Base-by-base conservation (phyloP, 768 basidiomycete species). In the Leccinum subgranulosum region DNA sequence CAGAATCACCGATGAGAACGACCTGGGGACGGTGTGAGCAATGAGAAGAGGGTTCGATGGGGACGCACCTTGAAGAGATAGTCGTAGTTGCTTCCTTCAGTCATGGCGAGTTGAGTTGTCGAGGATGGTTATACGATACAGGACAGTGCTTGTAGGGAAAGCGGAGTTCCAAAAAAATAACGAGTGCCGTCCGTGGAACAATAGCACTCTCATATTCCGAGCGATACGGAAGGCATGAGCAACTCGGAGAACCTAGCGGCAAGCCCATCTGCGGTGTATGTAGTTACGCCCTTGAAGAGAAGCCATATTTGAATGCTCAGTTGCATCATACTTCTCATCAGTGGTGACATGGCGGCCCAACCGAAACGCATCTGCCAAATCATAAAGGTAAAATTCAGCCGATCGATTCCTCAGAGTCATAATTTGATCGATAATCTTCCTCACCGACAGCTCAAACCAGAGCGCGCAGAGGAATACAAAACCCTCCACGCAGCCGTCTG, bases 1-100 rank as follows among this genome's bases (percentile, higher is more conserved):
- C 96, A 61, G 94, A 97, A 76, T 99, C 96, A 72, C 96, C 96
- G 79, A 98, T 98, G 64, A 99, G 85, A 66, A 99, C 96, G 67
- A 98, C 92, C 96, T 98, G 47, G 36, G n/a, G 25, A 47, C 2
- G 15, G 11, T n/a, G 46, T 52, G 12, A 52, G 41, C 3, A 23
- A 15, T 10, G 7, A 11, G 9, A 10, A 11, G 3, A 1, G 3
- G 7, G 45, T 15, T 4, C 4, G n/a, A 17, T 8, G 17, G 19
- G 8, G 12, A 51, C 55, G 14, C 52, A 95, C 96, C 85, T 99
- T 98, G 88, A 98, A 98, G 65, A 99, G 87, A 81, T 90, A 98
- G 74, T 98, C 96, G 78, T 97, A 98, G 83, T 94, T 94, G 79
- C 87, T 91, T 66, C 86, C 88, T 81, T 96, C 94, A 56, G 92